Conservation (phyloP, 2,329 filamentous ascomycete genomes). For the Fusarium beomiforme region DNA sequence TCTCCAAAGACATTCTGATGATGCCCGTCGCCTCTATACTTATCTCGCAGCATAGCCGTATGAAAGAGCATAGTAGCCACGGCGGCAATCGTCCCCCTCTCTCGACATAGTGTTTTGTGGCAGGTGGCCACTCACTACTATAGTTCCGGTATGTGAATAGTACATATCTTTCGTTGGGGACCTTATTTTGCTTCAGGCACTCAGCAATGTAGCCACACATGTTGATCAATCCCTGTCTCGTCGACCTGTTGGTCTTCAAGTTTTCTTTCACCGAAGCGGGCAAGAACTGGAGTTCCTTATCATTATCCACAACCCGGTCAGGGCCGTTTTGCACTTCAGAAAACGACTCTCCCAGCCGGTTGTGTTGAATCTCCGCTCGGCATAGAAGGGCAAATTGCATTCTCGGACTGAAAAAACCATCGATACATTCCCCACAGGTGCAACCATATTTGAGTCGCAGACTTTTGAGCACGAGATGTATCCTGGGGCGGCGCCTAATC, state of each 20-base stretch:
- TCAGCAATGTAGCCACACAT: neutral
- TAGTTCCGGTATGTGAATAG: neutral
- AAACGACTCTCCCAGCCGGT: neutral
- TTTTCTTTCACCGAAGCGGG: neutral
- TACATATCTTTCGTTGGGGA: neutral
- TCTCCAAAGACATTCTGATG: neutral
- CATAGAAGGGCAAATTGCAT: neutral
- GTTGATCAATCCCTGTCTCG: neutral
- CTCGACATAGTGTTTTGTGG: neutral
- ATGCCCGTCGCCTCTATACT: neutral
- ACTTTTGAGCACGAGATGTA: neutral
- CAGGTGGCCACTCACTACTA: neutral
- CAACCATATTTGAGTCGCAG: neutral
- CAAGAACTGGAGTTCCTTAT: neutral
- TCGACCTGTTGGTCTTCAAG: neutral
- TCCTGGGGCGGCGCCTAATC: neutral
- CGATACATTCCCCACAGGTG: neutral
- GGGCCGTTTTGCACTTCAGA: neutral
- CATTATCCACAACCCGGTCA: neutral
- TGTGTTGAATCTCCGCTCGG: neutral
- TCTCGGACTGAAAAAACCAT: neutral
- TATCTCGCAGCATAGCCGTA: neutral
- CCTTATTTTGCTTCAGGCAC: neutral
- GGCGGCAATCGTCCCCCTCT: neutral
- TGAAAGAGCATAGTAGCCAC: neutral